Conservation (phyloP, 441 rosid genomes). For the Adansonia rubrostipa region DNA sequence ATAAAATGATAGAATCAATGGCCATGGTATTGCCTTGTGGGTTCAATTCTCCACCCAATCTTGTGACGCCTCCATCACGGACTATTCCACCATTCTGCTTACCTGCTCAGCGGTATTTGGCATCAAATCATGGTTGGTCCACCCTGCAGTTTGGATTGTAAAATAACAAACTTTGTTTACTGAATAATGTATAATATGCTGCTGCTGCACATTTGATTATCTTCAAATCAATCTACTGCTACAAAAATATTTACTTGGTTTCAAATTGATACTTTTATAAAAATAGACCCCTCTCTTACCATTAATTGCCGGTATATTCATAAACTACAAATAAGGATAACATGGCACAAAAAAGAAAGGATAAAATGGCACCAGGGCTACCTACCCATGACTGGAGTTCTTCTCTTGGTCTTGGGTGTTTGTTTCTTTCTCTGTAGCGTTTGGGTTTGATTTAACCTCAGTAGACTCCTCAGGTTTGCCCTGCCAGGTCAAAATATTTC, state of each 20-base stretch:
- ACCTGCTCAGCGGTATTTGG: too few relatives aligned
- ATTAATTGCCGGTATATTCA: conserved; percentile 9
- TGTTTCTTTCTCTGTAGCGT: conserved; percentile 26
- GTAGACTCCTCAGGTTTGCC: conserved; percentile 47
- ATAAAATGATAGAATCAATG: too few relatives aligned
- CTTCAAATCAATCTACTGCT: neutral
- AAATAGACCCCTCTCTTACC: conserved; percentile 15
- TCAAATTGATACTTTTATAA: conserved; percentile 16
- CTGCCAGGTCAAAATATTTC: conserved; percentile 39
- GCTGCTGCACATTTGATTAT: conserved; percentile 5
- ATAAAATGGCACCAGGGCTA: conserved; percentile 5
- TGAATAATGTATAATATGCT: conserved; percentile 25
- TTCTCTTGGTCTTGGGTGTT: conserved; percentile 24
- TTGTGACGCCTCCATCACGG: too few relatives aligned
- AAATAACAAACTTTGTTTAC: neutral
- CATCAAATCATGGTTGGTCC: too few relatives aligned
- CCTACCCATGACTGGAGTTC: neutral
- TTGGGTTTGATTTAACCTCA: conserved; percentile 32
- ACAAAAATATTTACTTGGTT: neutral
- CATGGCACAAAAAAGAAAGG: neutral
- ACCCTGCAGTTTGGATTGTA: too few relatives aligned
- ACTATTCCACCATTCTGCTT: too few relatives aligned
- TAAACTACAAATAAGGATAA: conserved; percentile 16
- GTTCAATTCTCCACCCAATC: too few relatives aligned
- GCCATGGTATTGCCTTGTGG: too few relatives aligned